Percentiles rank a stretch among this genome's conserved stretches.
phyloP scores from a whole-genome alignment of 169 alveolate genomes.

The Eimeria praecox region DNA sequence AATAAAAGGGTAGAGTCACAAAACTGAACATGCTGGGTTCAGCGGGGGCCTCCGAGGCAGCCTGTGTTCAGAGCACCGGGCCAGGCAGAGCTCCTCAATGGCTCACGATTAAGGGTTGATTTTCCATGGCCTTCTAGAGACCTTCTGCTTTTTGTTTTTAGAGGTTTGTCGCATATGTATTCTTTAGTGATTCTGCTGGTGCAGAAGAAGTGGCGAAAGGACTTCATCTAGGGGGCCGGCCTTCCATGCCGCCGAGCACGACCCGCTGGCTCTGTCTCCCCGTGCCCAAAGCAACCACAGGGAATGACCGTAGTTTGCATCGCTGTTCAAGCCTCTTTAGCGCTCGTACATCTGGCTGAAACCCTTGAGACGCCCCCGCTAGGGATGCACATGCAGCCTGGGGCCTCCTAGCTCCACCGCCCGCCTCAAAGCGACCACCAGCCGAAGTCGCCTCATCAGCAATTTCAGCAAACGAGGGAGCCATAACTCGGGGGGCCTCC shows the following conservation, averaged over 20 bases:
- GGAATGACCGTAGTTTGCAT: slow-evolving; percentile 28
- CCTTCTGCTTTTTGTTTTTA: slow-evolving; percentile 38
- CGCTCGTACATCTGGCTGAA: not conserved
- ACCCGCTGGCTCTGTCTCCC: slow-evolving; percentile 72
- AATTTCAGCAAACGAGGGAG: not conserved
- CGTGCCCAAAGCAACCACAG: slow-evolving; percentile 25
- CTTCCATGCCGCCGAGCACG: slow-evolving; percentile 63
- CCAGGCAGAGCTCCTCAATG: slow-evolving; percentile 62
- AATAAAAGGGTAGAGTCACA: not conserved
- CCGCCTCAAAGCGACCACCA: slow-evolving; percentile 28
- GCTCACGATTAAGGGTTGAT: not conserved
- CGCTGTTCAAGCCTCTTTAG: not conserved
- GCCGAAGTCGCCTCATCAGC: slow-evolving; percentile 9
- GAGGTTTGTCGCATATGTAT: not conserved
- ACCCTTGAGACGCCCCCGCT: slow-evolving; percentile 50
- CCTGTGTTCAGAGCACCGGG: slow-evolving; percentile 64
- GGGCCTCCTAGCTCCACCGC: slow-evolving; percentile 63
- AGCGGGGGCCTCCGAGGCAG: slow-evolving; percentile 69
- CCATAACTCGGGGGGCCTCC: not conserved
- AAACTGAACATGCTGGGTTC: not conserved
- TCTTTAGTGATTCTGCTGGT: not conserved
- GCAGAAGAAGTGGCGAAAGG: slow-evolving; percentile 37
- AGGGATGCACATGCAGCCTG: slow-evolving; percentile 9
- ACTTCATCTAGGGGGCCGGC: slow-evolving; percentile 38
- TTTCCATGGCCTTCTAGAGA: not conserved